Conservation (phyloP, 2,329 filamentous ascomycete genomes). For the Alternaria dauci region DNA sequence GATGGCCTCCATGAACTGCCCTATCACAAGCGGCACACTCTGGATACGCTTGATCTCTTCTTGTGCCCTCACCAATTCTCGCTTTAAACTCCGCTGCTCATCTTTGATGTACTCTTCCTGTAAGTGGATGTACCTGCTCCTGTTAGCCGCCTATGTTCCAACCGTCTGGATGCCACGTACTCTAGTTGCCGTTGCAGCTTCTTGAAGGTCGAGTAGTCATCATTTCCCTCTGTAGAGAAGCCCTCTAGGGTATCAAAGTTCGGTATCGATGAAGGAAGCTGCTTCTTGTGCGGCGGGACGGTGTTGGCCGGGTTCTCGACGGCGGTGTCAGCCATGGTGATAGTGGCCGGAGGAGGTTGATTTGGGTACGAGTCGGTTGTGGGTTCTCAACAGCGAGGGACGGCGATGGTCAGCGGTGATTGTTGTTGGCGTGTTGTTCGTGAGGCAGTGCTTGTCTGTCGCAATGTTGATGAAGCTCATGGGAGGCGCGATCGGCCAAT, state of each 20-base stretch:
- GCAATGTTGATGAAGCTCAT: slow-evolving; percentile 40
- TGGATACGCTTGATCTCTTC: slow-evolving; percentile 99
- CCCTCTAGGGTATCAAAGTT: slow-evolving; percentile 92
- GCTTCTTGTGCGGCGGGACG: slow-evolving; percentile 81
- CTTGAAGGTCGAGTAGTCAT: slow-evolving; percentile 96
- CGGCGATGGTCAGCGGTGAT: slow-evolving; percentile 1
- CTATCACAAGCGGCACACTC: slow-evolving; percentile 96
- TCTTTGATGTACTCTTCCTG: slow-evolving; percentile 99
- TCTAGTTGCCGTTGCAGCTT: slow-evolving; percentile 96
- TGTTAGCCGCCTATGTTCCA: slow-evolving; percentile 37
- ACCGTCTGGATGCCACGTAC: slow-evolving; percentile 60
- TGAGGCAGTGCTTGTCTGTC: slow-evolving; percentile 28
- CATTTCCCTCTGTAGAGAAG: slow-evolving; percentile 78
- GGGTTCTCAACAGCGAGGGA: slow-evolving; percentile 7
- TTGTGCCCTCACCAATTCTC: slow-evolving; percentile 94
- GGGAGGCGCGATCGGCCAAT: slow-evolving; percentile 34
- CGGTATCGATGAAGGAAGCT: slow-evolving; percentile 79
- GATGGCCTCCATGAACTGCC: slow-evolving; percentile 99
- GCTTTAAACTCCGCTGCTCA: slow-evolving; percentile 97
- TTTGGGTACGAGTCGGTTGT: slow-evolving; percentile 6
- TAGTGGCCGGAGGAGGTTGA: slow-evolving; percentile 5
- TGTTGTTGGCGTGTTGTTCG: slow-evolving; percentile 4
- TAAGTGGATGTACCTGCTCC: slow-evolving; percentile 82
- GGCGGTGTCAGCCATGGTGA: slow-evolving; percentile 81
- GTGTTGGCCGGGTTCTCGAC: slow-evolving; percentile 82